phyloP scores from a whole-genome alignment of 2,329 filamentous ascomycete genomes.

The Aspergillus thermomutatus region DNA sequence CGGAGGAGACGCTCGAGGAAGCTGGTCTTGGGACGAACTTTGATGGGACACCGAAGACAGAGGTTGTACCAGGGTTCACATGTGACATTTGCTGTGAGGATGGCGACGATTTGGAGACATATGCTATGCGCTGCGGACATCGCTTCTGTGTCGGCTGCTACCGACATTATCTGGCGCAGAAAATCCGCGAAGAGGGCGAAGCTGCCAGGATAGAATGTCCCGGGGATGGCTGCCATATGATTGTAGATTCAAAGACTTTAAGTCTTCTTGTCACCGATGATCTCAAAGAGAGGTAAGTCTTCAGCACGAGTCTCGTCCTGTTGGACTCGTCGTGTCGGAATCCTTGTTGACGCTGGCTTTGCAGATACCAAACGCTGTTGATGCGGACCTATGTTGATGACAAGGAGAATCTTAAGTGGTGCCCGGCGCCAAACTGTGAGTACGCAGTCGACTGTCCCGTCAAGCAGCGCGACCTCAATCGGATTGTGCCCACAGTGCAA shows the following conservation, averaged over 20 bases:
- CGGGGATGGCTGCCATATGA: slow-evolving; percentile 77
- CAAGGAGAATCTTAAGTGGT: slow-evolving; percentile 94
- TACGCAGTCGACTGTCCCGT: slow-evolving; percentile 87
- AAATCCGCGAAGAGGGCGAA: slow-evolving; percentile 93
- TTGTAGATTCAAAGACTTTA: slow-evolving; percentile 86
- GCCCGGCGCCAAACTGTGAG: slow-evolving; percentile 92
- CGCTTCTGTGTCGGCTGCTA: slow-evolving; percentile 93
- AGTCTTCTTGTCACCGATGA: slow-evolving; percentile 66
- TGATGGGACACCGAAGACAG: slow-evolving; percentile 62
- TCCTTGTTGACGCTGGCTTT: slow-evolving; percentile 11
- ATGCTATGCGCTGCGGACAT: slow-evolving; percentile 93
- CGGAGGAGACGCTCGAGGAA: slow-evolving; percentile 73
- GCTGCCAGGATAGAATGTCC: slow-evolving; percentile 93
- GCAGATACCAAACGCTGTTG: slow-evolving; percentile 77
- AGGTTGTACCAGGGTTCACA: slow-evolving; percentile 70
- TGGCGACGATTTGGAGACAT: slow-evolving; percentile 69
- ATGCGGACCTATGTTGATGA: slow-evolving; percentile 96
- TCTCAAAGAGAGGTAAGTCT: slow-evolving; percentile 52
- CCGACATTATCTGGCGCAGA: slow-evolving; percentile 82
- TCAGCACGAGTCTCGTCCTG: background rate
- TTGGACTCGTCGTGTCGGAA: background rate
- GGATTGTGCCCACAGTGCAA: slow-evolving; percentile 83
- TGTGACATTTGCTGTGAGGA: slow-evolving; percentile 98
- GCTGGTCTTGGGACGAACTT: slow-evolving; percentile 72
- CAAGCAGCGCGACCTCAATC: slow-evolving; percentile 81